Base-by-base conservation (phyloP, 805 yeast genomes). In the Candida khao-thaluensis region DNA sequence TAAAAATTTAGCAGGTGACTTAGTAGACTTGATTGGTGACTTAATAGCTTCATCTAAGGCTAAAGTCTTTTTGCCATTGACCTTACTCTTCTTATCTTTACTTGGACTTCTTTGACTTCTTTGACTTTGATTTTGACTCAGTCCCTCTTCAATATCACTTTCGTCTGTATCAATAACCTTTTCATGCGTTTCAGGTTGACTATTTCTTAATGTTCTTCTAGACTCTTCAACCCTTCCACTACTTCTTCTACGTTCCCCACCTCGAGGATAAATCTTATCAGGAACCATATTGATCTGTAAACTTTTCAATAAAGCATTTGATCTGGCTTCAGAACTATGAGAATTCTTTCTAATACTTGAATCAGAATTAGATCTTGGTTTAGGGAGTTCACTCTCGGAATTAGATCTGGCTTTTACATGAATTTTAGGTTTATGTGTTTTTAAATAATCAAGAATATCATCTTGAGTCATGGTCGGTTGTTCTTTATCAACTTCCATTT, bases 221-320 rank as follows among this genome's bases (percentile, higher is more conserved):
- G 27, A n/a, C 10, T 29, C 25, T n/a, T 18, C 27, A 14, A 7
- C 17, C 27, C 17, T 20, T 12, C 18, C 7, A 22, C 25, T 35
- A 32, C 33, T 26, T 24, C 43, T 30, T 12, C 29, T 17, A 5
- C 43, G 26, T 16, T 22, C 30, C 17, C 15, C 25, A 3, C 24
- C 26, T 7, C 10, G 14, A 4, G 47, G 47, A 35, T 40, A 43
- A 2, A 43, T 24, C 14, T 40, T 37, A 27, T 37, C 41, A 10
- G 43, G 37, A 16, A 38, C 42, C 45, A 44, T 41, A n/a, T 16
- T 17, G n/a, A 44, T 41, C n/a, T 35, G 37, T 15, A 44, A 20
- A 15, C 40, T 34, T 15, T 42, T 44, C 12, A 44, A 29, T 17
- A 38, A 18, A 7, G 30, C 3, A 12, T 29, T 38, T 4, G 33